A percentile compares a stretch with the other conserved stretches of the same genome.
phyloP scores from a whole-genome alignment of 208 protist genomes.

The Novymonas esmeraldas region DNA sequence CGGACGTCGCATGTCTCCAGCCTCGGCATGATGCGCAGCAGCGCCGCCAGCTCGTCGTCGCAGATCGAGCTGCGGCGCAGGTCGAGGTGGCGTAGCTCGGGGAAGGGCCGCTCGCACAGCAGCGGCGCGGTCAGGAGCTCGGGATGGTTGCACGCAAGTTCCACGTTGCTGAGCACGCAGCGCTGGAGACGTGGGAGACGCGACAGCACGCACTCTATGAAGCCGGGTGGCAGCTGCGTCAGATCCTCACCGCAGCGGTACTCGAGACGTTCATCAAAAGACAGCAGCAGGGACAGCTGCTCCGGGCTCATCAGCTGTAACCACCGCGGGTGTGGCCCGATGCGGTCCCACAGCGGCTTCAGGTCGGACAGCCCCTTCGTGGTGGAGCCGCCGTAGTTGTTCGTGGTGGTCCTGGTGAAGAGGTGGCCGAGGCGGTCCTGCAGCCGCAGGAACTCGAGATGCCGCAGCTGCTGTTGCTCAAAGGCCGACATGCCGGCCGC shows the following conservation, averaged over 20 bases:
- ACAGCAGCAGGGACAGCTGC: conserved; percentile 16
- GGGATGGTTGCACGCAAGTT: conserved; percentile 6
- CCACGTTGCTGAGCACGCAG: conserved; percentile 9
- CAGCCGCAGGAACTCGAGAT: conserved; percentile 3
- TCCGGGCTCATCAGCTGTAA: conserved; percentile 10
- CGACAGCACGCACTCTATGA: conserved; percentile 15
- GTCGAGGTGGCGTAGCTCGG: conserved; percentile 7
- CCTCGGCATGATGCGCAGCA: conserved; percentile 9
- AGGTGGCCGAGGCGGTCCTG: conserved; percentile 10
- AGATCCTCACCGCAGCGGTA: conserved; percentile 1
- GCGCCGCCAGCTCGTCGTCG: conserved; percentile 8
- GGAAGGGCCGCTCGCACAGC: conserved; percentile 5
- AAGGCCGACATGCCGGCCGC: no score
- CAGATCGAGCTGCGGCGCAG: conserved; percentile 9
- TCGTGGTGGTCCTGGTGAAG: conserved; percentile 2
- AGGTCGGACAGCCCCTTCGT: neutral
- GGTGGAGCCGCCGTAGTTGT: neutral
- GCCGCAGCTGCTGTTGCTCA: conserved; percentile 10
- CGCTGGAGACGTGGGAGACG: conserved; percentile 4
- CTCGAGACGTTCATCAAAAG: conserved; percentile 1
- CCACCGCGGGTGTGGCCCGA: conserved; percentile 14
- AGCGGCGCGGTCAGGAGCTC: conserved; percentile 9
- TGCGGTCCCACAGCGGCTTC: conserved; percentile 5
- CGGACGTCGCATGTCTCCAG: conserved; percentile 12
- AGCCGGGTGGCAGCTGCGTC: conserved; percentile 7